Evolutionary conservation across 2,329 filamentous ascomycete species (phyloP).

Genomic region (Penicillium expansum): DNA sequence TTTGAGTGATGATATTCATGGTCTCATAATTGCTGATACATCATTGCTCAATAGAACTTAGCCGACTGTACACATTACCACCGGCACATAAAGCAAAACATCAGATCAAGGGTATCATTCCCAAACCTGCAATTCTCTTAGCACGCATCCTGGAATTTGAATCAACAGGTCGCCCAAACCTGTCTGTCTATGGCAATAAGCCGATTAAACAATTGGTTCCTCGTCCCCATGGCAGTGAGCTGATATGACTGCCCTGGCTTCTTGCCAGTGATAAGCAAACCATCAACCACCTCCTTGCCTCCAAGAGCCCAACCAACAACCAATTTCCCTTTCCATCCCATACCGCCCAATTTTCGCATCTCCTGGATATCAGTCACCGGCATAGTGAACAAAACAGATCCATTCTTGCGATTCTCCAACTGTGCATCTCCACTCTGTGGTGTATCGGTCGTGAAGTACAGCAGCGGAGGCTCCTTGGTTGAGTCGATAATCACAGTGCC

Average conservation of each 20-base stretch:
- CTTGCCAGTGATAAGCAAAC: conserved; percentile 63
- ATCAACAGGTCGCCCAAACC: conserved; percentile 76
- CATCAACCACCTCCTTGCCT: conserved; percentile 71
- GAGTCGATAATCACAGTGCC: conserved; percentile 65
- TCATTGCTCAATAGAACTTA: background rate
- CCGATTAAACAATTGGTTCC: conserved; percentile 80
- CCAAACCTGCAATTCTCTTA: conserved; percentile 27
- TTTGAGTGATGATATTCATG: background rate
- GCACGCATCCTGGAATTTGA: conserved; percentile 10
- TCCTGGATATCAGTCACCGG: conserved; percentile 68
- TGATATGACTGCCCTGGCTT: conserved; percentile 52
- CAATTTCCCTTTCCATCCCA: conserved; percentile 81
- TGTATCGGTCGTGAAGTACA: conserved; percentile 60
- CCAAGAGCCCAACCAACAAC: conserved; percentile 73
- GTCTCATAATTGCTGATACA: background rate
- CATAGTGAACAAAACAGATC: conserved; percentile 64
- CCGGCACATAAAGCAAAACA: background rate
- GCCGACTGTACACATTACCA: background rate
- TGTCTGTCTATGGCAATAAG: conserved; percentile 72
- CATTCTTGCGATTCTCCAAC: conserved; percentile 47
- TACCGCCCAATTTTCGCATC: conserved; percentile 72
- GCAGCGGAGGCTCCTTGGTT: conserved; percentile 30
- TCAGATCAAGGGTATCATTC: conserved; percentile 8
- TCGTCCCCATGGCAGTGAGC: conserved; percentile 67
- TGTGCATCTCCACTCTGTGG: conserved; percentile 40